A percentile compares a stretch with the other conserved stretches of the same genome.
phyloP scores from a whole-genome alignment of 805 yeast species.

The Starmerella floricola region DNA sequence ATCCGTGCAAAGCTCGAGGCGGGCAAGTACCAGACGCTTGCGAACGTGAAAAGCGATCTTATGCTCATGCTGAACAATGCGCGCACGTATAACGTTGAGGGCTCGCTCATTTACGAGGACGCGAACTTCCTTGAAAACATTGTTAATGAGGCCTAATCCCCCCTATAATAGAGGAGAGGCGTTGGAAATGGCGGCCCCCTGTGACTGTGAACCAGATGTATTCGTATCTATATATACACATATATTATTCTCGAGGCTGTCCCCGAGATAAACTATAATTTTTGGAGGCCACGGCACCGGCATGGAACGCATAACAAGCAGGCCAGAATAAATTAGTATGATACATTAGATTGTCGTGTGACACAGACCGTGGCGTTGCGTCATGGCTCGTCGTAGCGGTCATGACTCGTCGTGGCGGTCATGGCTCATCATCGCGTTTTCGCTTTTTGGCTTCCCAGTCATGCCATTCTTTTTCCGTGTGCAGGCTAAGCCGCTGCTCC shows the following conservation, averaged over 20 bases:
- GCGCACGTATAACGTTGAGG: constrained; percentile 55
- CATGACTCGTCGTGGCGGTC: too few species aligned
- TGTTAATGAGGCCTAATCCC: constrained; percentile 6
- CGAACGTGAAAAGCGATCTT: constrained; percentile 41
- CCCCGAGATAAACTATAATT: too few species aligned
- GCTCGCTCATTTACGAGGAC: constrained; percentile 49
- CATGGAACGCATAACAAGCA: too few species aligned
- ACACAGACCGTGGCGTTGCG: too few species aligned
- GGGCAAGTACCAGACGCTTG: constrained; percentile 30
- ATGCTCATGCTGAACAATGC: constrained; percentile 54
- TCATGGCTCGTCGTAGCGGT: too few species aligned
- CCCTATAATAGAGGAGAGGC: too few species aligned
- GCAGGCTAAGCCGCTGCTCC: constrained; percentile 49
- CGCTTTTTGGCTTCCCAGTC: constrained; percentile 88
- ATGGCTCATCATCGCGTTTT: constrained; percentile 25
- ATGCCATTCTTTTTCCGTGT: constrained; percentile 79
- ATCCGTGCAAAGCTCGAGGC: constrained; percentile 38
- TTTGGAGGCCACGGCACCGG: too few species aligned
- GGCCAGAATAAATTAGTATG: too few species aligned
- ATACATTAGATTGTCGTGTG: too few species aligned
- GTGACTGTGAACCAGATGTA: background rate
- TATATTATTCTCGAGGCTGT: background rate
- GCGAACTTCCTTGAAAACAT: constrained; percentile 31
- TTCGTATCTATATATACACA: background rate
- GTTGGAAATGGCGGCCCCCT: background rate